Evolutionary conservation across 148 eudicot genomes (phyloP).

Genomic region (Spergularia bocconei): DNA sequence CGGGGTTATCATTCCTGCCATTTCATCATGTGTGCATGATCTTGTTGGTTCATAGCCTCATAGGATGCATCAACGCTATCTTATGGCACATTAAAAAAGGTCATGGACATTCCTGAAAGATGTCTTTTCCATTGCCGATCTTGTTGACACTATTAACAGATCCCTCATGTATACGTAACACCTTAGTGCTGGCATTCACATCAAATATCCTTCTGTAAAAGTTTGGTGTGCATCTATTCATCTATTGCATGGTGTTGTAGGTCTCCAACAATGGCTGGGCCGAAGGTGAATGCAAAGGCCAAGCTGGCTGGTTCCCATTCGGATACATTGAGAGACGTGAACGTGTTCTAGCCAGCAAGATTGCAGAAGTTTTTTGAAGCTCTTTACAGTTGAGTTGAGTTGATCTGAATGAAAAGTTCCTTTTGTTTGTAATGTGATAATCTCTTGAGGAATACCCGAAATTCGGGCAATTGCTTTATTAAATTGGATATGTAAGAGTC

Average conservation of each 20-base stretch:
- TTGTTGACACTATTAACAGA: no score
- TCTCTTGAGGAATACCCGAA: not conserved
- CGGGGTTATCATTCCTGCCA: no score
- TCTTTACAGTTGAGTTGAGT: not conserved
- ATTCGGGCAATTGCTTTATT: slow-evolving; percentile 3
- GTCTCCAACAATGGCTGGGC: slow-evolving; percentile 93
- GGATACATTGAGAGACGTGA: slow-evolving; percentile 92
- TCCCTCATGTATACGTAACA: no score
- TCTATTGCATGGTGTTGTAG: slow-evolving; percentile 31
- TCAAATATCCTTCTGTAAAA: not conserved
- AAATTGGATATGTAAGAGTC: slow-evolving; percentile 9
- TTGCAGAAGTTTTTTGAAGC: slow-evolving; percentile 65
- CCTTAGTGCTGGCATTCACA: not conserved
- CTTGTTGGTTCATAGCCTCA: no score
- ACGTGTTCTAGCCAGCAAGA: slow-evolving; percentile 91
- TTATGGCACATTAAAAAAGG: no score
- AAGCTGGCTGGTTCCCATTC: slow-evolving; percentile 95
- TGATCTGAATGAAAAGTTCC: not conserved
- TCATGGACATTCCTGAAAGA: no score
- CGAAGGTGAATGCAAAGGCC: slow-evolving; percentile 98
- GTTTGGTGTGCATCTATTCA: not conserved
- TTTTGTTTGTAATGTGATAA: slow-evolving; percentile 1
- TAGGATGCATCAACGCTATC: no score
- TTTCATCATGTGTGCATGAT: no score
- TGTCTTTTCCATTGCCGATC: no score